These are phyloP conservation scores for Leccinum fallax DNA, from an alignment of 1,284 basidiomycete genomes.

Conservation along the genomic window DNA sequence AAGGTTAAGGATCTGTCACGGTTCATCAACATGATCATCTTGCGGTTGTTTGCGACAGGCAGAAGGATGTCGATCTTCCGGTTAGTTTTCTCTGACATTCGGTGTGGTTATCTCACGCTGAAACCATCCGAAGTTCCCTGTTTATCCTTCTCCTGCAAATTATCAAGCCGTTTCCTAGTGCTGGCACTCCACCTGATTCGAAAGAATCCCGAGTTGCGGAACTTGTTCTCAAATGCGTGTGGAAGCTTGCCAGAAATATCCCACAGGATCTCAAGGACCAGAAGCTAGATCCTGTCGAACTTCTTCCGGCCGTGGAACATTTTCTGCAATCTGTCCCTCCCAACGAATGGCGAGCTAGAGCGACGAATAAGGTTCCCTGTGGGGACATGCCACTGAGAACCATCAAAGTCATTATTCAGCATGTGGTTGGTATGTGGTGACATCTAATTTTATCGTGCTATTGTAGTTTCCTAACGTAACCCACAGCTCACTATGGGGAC, in stretches of 20 bases:
- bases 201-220: slow-evolving; percentile 92
- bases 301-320: slow-evolving; percentile 94
- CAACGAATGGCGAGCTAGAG: slow-evolving; percentile 92
- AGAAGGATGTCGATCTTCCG: slow-evolving; percentile 91
- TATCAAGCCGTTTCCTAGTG: slow-evolving; percentile 81
- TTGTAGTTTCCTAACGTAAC: slow-evolving; percentile 27
- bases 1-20: slow-evolving; percentile 88
- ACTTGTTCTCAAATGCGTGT: slow-evolving; percentile 96
- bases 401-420: slow-evolving; percentile 97
- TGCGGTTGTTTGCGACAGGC: slow-evolving; percentile 90
- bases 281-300: slow-evolving; percentile 81
- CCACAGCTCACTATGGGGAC: slow-evolving; percentile 74
- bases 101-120: slow-evolving; percentile 4
- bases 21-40: slow-evolving; percentile 98
- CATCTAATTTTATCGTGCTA: slow-evolving; percentile 5
- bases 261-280: slow-evolving; percentile 87
- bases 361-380: slow-evolving; percentile 88
- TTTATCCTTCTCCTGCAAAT: slow-evolving; percentile 88
- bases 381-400: slow-evolving; percentile 97
- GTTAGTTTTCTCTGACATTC: slow-evolving; percentile 46
- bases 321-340: slow-evolving; percentile 94
- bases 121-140: slow-evolving; percentile 53
- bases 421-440: slow-evolving; percentile 79
- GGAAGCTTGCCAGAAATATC: slow-evolving; percentile 96
- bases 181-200: slow-evolving; percentile 66